A percentile compares a stretch with the other conserved stretches of the same genome.
Conservation (phyloP, 345 rosid species). For the Hypericum perforatum region DNA sequence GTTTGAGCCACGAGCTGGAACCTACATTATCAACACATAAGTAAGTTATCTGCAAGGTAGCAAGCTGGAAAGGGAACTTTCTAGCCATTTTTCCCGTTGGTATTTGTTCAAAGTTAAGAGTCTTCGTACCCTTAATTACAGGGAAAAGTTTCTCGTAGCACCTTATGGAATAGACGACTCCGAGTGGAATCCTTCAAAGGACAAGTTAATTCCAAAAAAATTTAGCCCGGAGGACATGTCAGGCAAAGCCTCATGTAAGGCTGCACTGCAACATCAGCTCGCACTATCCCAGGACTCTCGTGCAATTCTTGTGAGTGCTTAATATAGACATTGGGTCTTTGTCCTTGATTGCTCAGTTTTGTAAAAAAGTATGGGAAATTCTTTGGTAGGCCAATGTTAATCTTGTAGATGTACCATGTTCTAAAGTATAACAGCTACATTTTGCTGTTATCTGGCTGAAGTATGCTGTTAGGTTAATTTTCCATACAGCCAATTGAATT, state of each 20-base stretch:
- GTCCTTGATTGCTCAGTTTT: constrained; percentile 3
- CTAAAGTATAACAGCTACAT: no score
- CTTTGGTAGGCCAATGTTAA: no score
- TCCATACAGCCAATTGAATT: not conserved
- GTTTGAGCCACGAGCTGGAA: constrained; percentile 47
- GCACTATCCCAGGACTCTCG: constrained; percentile 36
- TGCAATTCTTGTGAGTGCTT: constrained; percentile 34
- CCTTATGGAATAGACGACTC: constrained; percentile 47
- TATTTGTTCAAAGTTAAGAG: not conserved
- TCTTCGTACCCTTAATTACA: constrained; percentile 17
- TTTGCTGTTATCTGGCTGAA: no score
- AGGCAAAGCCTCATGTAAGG: constrained; percentile 54
- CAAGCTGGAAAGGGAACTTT: not conserved
- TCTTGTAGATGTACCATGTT: no score
- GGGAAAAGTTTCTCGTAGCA: constrained; percentile 59
- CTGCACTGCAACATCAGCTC: constrained; percentile 37
- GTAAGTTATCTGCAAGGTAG: constrained; percentile 20
- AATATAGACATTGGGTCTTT: constrained; percentile 3
- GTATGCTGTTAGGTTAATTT: no score
- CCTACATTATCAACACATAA: constrained; percentile 45
- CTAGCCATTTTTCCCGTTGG: not conserved
- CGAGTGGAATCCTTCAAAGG: constrained; percentile 59
- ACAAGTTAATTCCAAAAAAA: constrained; percentile 49
- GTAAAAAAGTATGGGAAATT: not conserved
- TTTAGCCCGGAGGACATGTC: constrained; percentile 42